Evolutionary conservation across 208 protist species (phyloP).

Genomic region (Trypanosoma vivax): DNA sequence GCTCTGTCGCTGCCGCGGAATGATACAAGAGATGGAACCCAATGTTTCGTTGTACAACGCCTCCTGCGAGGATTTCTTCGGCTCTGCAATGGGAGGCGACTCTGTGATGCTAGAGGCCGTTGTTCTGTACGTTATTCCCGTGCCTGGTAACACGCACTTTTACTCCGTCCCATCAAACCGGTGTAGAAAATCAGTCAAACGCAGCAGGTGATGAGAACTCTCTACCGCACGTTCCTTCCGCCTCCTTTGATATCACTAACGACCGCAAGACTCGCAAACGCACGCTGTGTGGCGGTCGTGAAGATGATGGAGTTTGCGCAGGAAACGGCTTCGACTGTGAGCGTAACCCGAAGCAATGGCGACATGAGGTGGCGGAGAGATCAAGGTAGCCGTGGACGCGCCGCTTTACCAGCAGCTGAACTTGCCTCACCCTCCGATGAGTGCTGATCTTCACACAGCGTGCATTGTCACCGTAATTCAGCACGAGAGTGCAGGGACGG

Average conservation of each 20-base stretch:
- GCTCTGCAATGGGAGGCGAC: conserved; percentile 4
- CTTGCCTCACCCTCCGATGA: conserved; percentile 27
- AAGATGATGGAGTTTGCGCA: background rate
- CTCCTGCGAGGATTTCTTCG: conserved; percentile 33
- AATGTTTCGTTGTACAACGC: conserved; percentile 51
- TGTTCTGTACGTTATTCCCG: conserved; percentile 70
- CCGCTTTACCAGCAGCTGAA: conserved; percentile 21
- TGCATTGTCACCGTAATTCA: conserved; percentile 38
- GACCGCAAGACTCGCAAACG: conserved; percentile 17
- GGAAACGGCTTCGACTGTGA: background rate
- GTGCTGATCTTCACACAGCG: conserved; percentile 13
- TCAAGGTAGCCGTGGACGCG: background rate
- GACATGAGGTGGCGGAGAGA: conserved; percentile 3
- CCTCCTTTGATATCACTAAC: background rate
- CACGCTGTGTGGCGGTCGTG: background rate
- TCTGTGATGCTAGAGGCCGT: conserved; percentile 45
- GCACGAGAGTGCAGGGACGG: background rate
- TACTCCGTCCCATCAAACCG: conserved; percentile 29
- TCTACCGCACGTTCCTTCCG: background rate
- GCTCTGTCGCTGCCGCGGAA: conserved; percentile 63
- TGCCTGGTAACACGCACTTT: conserved; percentile 69
- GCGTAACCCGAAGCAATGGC: background rate
- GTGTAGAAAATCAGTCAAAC: too few relatives aligned
- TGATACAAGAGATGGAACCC: conserved; percentile 76
- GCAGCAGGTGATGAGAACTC: background rate